Evolutionary conservation across 2,329 filamentous ascomycete genomes (phyloP).

Genomic region (Zymoseptoria crescenta): DNA sequence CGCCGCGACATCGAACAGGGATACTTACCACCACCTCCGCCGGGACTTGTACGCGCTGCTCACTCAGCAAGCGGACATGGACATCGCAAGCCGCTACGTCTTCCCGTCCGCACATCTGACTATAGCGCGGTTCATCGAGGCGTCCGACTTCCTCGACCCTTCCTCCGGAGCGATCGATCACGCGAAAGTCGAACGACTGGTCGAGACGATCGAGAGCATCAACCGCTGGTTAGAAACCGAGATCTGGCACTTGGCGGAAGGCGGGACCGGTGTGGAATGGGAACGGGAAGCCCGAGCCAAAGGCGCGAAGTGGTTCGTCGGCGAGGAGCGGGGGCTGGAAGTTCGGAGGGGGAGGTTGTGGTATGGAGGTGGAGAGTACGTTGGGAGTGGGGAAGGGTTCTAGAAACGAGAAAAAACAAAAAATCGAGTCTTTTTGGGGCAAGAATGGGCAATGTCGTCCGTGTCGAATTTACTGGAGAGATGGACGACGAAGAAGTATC

Average conservation of each 20-base stretch:
- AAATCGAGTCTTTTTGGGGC: no score
- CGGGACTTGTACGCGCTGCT: conserved; percentile 64
- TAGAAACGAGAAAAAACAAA: no score
- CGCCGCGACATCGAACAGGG: conserved; percentile 47
- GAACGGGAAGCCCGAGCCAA: conserved; percentile 33
- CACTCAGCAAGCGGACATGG: conserved; percentile 49
- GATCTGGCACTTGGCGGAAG: conserved; percentile 22
- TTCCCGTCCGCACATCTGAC: conserved; percentile 88
- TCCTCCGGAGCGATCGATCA: conserved; percentile 31
- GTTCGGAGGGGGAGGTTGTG: conserved; percentile 68
- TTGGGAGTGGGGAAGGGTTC: conserved; percentile 48
- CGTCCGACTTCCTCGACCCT: conserved; percentile 44
- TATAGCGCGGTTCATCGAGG: conserved; percentile 68
- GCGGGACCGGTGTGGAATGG: conserved; percentile 57
- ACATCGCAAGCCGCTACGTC: conserved; percentile 70
- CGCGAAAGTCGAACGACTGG: conserved; percentile 54
- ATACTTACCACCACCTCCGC: conserved; percentile 88
- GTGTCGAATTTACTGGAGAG: no score
- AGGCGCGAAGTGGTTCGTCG: conserved; percentile 75
- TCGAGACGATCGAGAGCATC: conserved; percentile 63
- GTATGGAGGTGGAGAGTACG: conserved; percentile 73
- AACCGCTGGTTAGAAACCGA: conserved; percentile 61
- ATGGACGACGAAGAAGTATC: no score
- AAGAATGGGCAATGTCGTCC: no score
- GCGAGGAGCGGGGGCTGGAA: conserved; percentile 74